A percentile compares a stretch with the other conserved stretches of the same genome.
phyloP scores from a whole-genome alignment of 495 filamentous ascomycete genomes.

The Neurospora intermedia region DNA sequence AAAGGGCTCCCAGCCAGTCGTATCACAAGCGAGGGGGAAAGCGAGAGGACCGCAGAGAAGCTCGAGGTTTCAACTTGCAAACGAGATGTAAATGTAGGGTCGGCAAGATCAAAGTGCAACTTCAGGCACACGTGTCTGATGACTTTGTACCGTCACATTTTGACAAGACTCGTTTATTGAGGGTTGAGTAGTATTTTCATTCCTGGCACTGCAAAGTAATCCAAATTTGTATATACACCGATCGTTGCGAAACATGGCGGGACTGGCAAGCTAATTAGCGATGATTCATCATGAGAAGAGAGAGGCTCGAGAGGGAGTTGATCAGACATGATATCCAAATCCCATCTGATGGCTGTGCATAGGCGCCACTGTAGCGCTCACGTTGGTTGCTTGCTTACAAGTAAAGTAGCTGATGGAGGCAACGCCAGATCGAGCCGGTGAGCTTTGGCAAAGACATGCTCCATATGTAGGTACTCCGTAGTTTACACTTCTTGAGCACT shows the following conservation, averaged over 20 bases:
- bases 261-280: not conserved
- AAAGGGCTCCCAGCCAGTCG: not conserved
- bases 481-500: not conserved
- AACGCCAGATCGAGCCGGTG: not conserved
- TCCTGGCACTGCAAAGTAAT: not conserved
- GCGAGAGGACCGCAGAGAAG: not conserved
- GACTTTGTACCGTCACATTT: not conserved
- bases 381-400: not conserved
- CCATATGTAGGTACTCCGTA: not conserved
- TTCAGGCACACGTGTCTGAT: not conserved
- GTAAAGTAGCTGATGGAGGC: not conserved
- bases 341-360: not conserved
- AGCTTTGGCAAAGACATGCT: not conserved
- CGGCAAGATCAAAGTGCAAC: not conserved
- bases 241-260: not conserved
- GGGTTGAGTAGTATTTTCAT: not conserved
- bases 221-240: not conserved
- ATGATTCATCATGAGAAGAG: not conserved
- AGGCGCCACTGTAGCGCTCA: not conserved
- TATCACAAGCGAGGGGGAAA: not conserved
- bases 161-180: not conserved
- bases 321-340: not conserved
- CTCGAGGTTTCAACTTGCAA: not conserved
- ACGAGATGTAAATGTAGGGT: not conserved
- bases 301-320: not conserved